Base-by-base conservation (phyloP, 202 grass and related monocot species). In the Setaria italica region DNA sequence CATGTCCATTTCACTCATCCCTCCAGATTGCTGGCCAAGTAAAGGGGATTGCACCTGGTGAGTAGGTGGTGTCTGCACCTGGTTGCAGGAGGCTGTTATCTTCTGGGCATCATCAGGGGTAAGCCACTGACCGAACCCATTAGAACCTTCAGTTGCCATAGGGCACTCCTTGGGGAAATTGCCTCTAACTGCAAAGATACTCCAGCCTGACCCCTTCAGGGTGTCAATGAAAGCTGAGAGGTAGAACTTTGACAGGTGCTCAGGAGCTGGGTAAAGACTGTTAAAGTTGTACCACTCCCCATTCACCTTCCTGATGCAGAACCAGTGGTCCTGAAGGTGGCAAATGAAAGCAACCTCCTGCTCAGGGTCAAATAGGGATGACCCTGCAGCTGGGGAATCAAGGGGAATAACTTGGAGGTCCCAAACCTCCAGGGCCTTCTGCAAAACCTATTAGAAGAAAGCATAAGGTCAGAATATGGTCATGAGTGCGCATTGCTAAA, bases 251-350 rank as follows among this genome's bases (percentile, higher is more conserved):
- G 96, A 99, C 19, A 99, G 86, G 56, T 99, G 91, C 93, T 95
- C 93, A 0, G 96, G 96, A 59, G 96, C 93, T 65, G 93, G 96
- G 81, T 95, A 95, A 42, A 99, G 93, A 66, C 96, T 99, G 20
- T 99, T 99, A 62, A 99, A 99, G 72, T 99, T 96, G 80, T 94
- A 99, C 93, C 96, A 99, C 68, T 99, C 96, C 21, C 76, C 90
- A 57, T 94, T 99, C 67, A 96, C 93, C 74, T 99, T 96, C 80
- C 96, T 85, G 42, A 99, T 96, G 85, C 96, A 99, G 74, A 99
- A 99, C 96, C 96, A 99, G 89, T 99, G 96, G 72, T 92, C 88
- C 43, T 92, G 93, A 69, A 92, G 82, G 84, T 99, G 96, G 76
- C 96, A 99, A 89, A 99, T 99, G 82, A 99, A 99, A 80, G 91